Evolutionary conservation across 2,329 filamentous ascomycete genomes (phyloP).

Genomic region (Aspergillus sp.): DNA sequence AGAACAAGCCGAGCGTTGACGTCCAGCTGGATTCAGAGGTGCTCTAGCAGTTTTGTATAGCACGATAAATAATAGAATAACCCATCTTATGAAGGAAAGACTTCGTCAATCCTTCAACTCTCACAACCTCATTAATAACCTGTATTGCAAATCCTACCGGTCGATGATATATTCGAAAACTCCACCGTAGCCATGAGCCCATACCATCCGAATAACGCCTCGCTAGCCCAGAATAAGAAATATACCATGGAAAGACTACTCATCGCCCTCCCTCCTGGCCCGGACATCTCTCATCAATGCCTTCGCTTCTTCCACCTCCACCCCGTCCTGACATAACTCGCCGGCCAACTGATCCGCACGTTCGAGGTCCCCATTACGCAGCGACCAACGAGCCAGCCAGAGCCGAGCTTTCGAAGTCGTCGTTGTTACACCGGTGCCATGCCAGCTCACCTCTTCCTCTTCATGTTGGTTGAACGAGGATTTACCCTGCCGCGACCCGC

Average conservation of each 20-base stretch:
- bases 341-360: conserved; percentile 78
- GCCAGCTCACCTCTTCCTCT: conserved; percentile 39
- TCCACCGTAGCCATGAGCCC: neutral
- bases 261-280: conserved; percentile 61
- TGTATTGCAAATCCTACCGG: neutral
- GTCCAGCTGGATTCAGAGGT: too few species aligned
- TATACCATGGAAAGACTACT: conserved; percentile 7
- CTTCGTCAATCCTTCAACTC: too few species aligned
- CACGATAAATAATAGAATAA: too few species aligned
- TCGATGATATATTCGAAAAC: too few species aligned
- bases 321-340: conserved; percentile 91
- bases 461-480: conserved; percentile 32
- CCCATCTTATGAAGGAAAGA: too few species aligned
- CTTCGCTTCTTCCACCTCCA: conserved; percentile 96
- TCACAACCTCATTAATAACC: neutral
- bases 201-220: conserved; percentile 4
- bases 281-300: conserved; percentile 84
- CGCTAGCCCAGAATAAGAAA: conserved; percentile 7
- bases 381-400: conserved; percentile 85
- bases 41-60: too few species aligned
- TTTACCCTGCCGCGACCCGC: conserved; percentile 18
- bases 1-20: too few species aligned
- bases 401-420: conserved; percentile 89
- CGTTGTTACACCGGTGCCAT: conserved; percentile 78
- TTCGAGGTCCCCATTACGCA: conserved; percentile 70